Percentiles rank a stretch among this genome's conserved stretches.
Conservation (phyloP, 2,329 filamentous ascomycete species). For the Cladosporium halotolerans region DNA sequence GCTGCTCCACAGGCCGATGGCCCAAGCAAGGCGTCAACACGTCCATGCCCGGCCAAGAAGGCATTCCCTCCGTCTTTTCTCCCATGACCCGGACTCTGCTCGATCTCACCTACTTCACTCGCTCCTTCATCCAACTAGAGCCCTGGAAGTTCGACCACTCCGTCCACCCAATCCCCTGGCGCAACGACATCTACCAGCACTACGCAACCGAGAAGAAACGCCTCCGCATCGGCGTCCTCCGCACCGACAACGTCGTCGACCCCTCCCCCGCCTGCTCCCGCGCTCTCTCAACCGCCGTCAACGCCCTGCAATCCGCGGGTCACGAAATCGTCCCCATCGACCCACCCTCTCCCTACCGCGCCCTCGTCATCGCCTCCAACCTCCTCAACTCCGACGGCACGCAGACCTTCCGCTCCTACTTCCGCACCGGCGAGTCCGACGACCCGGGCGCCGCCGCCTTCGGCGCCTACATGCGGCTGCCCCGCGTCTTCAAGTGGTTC, state of each 20-base stretch:
- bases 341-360: slow-evolving; percentile 57
- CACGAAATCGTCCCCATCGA: slow-evolving; percentile 65
- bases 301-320: slow-evolving; percentile 62
- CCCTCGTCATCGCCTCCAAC: slow-evolving; percentile 67
- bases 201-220: slow-evolving; percentile 56
- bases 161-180: slow-evolving; percentile 80
- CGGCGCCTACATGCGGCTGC: slow-evolving; percentile 65
- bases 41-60: slow-evolving; percentile 89
- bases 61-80: slow-evolving; percentile 80
- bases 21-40: slow-evolving; percentile 77
- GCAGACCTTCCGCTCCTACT: slow-evolving; percentile 68
- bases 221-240: slow-evolving; percentile 69
- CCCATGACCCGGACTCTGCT: slow-evolving; percentile 84
- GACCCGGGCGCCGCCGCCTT: slow-evolving; percentile 74
- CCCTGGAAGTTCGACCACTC: slow-evolving; percentile 86
- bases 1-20: slow-evolving; percentile 86
- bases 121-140: slow-evolving; percentile 68
- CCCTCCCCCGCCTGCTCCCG: slow-evolving; percentile 78
- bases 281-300: slow-evolving; percentile 64
- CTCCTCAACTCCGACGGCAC: slow-evolving; percentile 83
- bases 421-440: slow-evolving; percentile 70
- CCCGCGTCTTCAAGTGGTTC: slow-evolving; percentile 69
- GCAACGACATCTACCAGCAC: slow-evolving; percentile 54
- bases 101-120: slow-evolving; percentile 79
- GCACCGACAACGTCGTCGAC: slow-evolving; percentile 68